Conservation (phyloP, 306 rosid genomes). For the Canavalia ensiformis region DNA sequence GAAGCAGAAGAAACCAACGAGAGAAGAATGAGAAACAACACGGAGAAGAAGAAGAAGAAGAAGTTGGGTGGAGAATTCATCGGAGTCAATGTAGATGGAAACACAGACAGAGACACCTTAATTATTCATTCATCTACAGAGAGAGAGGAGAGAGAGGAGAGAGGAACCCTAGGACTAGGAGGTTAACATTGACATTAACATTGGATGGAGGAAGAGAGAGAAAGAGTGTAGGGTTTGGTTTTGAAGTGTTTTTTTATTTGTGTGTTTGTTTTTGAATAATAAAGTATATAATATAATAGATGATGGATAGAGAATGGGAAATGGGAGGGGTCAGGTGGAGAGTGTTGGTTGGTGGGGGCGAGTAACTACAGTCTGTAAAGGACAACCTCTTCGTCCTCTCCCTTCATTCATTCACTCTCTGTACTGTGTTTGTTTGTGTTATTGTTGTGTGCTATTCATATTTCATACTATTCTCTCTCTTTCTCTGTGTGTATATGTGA, state of each 20-base stretch:
- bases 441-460: neutral
- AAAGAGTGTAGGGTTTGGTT: conserved; percentile 50
- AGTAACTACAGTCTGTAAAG: conserved; percentile 79
- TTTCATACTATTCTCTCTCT: no score
- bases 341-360: conserved; percentile 76
- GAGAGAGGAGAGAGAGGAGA: conserved; percentile 20
- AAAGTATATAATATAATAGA: neutral
- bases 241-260: neutral
- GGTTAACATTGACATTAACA: conserved; percentile 10
- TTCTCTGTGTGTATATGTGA: no score
- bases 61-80: conserved; percentile 63
- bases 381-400: conserved; percentile 49
- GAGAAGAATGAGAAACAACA: conserved; percentile 31
- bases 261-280: no score
- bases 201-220: conserved; percentile 33
- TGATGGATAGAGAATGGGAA: conserved; percentile 51
- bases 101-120: conserved; percentile 47
- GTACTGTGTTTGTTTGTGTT: conserved; percentile 7
- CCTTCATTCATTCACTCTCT: conserved; percentile 20
- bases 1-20: conserved; percentile 53
- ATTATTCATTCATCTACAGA: conserved; percentile 56
- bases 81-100: conserved; percentile 55
- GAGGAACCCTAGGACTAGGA: conserved; percentile 67
- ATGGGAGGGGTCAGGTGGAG: conserved; percentile 70
- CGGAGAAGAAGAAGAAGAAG: neutral